Conservation (phyloP, 2,329 filamentous ascomycete species). For the Colletotrichum lentis region DNA sequence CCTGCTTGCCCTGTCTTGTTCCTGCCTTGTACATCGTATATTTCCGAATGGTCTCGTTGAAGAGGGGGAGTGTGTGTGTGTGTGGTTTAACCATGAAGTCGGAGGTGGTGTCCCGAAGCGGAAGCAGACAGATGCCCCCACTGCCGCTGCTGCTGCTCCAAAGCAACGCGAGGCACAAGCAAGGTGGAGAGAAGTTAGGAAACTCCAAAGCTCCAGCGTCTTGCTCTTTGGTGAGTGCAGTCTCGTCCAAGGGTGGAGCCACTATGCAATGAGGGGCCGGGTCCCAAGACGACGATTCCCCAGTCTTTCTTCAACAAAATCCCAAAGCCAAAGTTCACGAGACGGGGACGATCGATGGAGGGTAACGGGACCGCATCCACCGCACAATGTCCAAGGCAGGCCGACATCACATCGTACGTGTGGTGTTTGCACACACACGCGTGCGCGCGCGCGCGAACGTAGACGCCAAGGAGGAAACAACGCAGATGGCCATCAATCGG, state of each 20-base stretch:
- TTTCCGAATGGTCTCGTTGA: background rate
- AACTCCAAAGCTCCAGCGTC: conserved; percentile 12
- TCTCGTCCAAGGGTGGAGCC: conserved; percentile 17
- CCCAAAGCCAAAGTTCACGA: conserved; percentile 12
- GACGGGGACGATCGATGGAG: background rate
- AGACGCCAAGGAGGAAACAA: background rate
- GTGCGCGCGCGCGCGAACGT: background rate
- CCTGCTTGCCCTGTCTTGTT: background rate
- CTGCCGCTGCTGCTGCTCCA: conserved; percentile 5
- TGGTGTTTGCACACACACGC: background rate
- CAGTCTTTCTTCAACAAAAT: conserved; percentile 3
- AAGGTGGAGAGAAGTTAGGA: conserved; percentile 3
- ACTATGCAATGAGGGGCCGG: conserved; percentile 20
- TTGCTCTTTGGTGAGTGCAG: conserved; percentile 5
- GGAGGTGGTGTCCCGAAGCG: background rate
- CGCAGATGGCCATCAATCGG: background rate
- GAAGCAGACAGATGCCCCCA: conserved; percentile 3
- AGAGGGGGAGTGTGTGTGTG: background rate
- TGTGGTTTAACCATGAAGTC: background rate
- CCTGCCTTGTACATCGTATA: background rate
- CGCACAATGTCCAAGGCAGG: background rate
- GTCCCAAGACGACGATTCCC: conserved; percentile 12
- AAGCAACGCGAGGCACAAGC: conserved; percentile 15
- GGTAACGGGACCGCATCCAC: background rate
- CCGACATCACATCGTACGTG: background rate